Evolutionary conservation across 2,329 filamentous ascomycete genomes (phyloP), one percentile per base, ranked within the genome.

Genomic region (Hyphodiscus sp.): DNA sequence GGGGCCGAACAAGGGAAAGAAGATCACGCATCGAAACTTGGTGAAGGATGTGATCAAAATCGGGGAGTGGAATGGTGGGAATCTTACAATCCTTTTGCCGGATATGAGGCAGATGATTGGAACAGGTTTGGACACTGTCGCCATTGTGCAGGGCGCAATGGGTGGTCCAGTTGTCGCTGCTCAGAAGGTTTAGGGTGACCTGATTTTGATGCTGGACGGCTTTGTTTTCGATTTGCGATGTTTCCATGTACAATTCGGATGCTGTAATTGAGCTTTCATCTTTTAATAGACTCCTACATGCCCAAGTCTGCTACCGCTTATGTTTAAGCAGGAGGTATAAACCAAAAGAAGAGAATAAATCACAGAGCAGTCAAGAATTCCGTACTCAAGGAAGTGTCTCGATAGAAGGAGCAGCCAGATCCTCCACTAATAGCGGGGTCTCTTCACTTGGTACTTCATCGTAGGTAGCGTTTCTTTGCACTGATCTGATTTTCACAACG

Each of bases 1-100:
- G 45, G 68, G 67, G 0, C 62, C 65, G 2, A 70, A 70, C 57
- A 70, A 69, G 61, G 66, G 67, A 3, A 26, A 26, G 23, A 69
- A 69, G 49, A 52, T 71, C 15, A 52, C 60, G 26, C 67, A 71
- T 49, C 62, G 61, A 30, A 69, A 71, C 50, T 53, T 65, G 1
- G 68, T 70, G 1, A 63, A 61, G 30, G 62, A 64, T 20, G 51
- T 70, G 8, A 58, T 58, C 47, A 70, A 69, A 61, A 61, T 69
- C 53, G 69, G 69, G 6, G 66, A 70, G 52, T 71, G 68, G 68
- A 58, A 33, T 18, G 68, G 68, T 1, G 68, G 68, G 1, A 63
- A 69, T 51, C 33, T 66, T 3, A 62, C 61, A 1, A 38, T 65
- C 6, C 43, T 59, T 4, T 57, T 69, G 45, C 67, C 67, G 6